These are phyloP conservation scores for Yamadazyma endophytica DNA, from an alignment of 805 yeast genomes.

Conservation along the genomic window DNA sequence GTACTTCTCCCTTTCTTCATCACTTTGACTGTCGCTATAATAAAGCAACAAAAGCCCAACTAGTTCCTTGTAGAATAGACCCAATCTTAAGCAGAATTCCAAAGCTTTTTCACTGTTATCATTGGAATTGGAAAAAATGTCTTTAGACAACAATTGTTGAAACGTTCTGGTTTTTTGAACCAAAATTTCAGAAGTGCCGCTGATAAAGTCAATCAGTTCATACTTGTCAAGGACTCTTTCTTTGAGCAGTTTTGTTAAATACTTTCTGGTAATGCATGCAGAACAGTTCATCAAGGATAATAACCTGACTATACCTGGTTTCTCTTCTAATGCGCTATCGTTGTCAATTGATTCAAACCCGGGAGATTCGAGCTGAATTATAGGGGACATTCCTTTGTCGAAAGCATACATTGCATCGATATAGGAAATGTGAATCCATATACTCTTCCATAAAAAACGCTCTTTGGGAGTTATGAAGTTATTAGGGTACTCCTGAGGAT, in stretches of 20 bases:
- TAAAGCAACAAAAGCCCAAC: background rate
- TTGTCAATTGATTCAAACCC: background rate
- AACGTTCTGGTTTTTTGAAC: no score
- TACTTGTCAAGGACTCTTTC: no score
- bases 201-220: no score
- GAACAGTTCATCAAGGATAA: no score
- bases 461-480: no score
- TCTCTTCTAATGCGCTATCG: background rate
- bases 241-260: no score
- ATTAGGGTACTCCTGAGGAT: no score
- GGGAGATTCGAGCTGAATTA: background rate
- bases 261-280: no score
- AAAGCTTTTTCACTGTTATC: slow-evolving; percentile 1
- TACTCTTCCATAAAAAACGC: background rate
- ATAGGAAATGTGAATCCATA: slow-evolving; percentile 1
- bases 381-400: slow-evolving; percentile 1
- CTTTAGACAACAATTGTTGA: no score
- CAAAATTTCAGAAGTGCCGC: no score
- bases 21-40: background rate
- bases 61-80: slow-evolving; percentile 1
- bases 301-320: no score
- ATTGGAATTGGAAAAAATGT: no score
- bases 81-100: slow-evolving; percentile 4
- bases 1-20: background rate
- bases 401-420: background rate